A percentile compares a stretch with the other conserved stretches of the same genome.
These are phyloP conservation scores for Neoboletus magnificus DNA, from an alignment of 768 basidiomycete genomes.

Conservation along the genomic window DNA sequence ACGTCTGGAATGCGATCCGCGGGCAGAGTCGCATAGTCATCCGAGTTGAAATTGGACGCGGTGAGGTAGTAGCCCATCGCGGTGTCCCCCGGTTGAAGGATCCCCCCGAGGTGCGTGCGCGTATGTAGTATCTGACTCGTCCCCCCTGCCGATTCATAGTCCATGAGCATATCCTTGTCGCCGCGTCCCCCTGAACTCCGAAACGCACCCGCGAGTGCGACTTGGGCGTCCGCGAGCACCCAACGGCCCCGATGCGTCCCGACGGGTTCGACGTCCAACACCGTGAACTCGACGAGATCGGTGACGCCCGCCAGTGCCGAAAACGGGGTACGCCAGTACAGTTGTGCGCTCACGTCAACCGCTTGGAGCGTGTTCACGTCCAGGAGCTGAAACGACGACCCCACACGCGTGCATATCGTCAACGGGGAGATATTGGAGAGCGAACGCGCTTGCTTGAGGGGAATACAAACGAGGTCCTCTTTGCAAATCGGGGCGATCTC, in stretches of 20 bases:
- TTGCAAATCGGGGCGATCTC: slow-evolving; percentile 98
- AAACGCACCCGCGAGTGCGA: slow-evolving; percentile 81
- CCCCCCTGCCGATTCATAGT: slow-evolving; percentile 54
- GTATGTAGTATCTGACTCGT: slow-evolving; percentile 89
- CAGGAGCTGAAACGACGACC: slow-evolving; percentile 86
- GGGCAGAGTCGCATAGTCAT: slow-evolving; percentile 70
- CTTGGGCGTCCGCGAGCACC: slow-evolving; percentile 86
- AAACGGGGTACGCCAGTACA: slow-evolving; percentile 94
- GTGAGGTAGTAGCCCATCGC: slow-evolving; percentile 89
- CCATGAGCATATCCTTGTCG: slow-evolving; percentile 54
- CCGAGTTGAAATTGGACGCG: slow-evolving; percentile 90
- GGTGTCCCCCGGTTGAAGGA: slow-evolving; percentile 93
- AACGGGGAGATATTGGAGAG: slow-evolving; percentile 88
- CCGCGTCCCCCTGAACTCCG: slow-evolving; percentile 45
- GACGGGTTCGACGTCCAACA: slow-evolving; percentile 91
- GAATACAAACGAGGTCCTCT: slow-evolving; percentile 93
- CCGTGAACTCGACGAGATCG: slow-evolving; percentile 91
- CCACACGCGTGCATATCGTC: slow-evolving; percentile 85
- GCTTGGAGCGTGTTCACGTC: slow-evolving; percentile 85
- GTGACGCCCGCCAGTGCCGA: slow-evolving; percentile 75
- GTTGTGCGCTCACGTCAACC: slow-evolving; percentile 70
- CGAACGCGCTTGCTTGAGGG: slow-evolving; percentile 73
- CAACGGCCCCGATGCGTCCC: slow-evolving; percentile 66
- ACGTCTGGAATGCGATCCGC: slow-evolving; percentile 79
- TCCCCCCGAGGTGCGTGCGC: slow-evolving; percentile 91